Percentiles rank a stretch among this genome's conserved stretches.
Conservation (phyloP, 208 protist genomes). For the Acanthamoeba castellanii region DNA sequence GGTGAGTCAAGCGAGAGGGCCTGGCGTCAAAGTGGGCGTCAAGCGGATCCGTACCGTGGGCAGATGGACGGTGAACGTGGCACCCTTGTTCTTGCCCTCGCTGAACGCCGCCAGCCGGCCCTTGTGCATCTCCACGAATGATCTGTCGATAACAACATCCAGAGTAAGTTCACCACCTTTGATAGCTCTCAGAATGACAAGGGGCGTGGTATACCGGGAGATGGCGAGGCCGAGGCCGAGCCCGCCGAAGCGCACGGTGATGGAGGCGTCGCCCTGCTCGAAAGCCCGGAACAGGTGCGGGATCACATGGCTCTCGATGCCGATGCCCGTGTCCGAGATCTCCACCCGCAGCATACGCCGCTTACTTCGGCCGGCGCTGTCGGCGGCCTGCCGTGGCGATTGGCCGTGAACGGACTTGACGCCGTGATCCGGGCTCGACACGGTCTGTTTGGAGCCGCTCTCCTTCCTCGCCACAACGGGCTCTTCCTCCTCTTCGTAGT, state of each 20-base stretch:
- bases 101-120: background rate
- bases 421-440: background rate
- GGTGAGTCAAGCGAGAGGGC: background rate
- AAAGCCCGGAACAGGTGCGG: slow-evolving; percentile 7
- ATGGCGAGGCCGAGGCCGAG: slow-evolving; percentile 18
- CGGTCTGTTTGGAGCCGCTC: background rate
- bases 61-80: slow-evolving; percentile 19
- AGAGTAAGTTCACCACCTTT: too few species aligned
- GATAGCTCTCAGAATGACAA: too few species aligned
- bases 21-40: background rate
- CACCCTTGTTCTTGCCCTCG: slow-evolving; percentile 43
- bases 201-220: background rate
- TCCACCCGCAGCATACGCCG: background rate
- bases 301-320: background rate
- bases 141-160: background rate
- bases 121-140: slow-evolving; percentile 11
- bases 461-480: too few species aligned
- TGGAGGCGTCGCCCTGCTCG: background rate
- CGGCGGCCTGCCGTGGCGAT: background rate
- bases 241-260: background rate
- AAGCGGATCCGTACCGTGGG: background rate
- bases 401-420: too few species aligned
- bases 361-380: background rate
- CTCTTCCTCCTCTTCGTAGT: background rate
- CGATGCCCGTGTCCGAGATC: slow-evolving; percentile 19